Percentiles rank a stretch among this genome's conserved stretches.
Conservation (phyloP, 2,329 filamentous ascomycete genomes). For the Emmonsiellopsis sp. region DNA sequence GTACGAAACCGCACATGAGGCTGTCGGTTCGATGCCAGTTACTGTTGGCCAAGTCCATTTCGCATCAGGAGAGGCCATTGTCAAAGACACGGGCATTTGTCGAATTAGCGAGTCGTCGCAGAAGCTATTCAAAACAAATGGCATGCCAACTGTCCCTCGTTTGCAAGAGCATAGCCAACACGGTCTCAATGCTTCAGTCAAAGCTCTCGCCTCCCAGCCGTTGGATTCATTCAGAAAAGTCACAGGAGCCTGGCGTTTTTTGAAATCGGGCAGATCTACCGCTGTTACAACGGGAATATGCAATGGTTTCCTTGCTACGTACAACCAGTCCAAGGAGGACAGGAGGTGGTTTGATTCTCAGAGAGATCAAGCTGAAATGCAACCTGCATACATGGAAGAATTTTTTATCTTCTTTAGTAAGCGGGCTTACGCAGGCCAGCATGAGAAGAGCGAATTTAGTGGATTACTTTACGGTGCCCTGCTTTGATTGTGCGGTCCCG, state of each 20-base stretch:
- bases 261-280: background rate
- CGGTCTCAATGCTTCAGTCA: background rate
- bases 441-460: background rate
- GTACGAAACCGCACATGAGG: background rate
- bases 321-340: background rate
- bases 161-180: background rate
- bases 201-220: background rate
- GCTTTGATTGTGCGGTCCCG: background rate
- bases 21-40: slow-evolving; percentile 1
- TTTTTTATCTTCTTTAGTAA: background rate
- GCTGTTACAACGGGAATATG: background rate
- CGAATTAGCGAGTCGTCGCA: slow-evolving; percentile 1
- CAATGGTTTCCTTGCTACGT: background rate
- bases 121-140: background rate
- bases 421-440: background rate
- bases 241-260: background rate
- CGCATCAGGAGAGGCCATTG: background rate
- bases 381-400: background rate
- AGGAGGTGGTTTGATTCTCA: background rate
- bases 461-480: background rate
- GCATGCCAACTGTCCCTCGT: background rate
- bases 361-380: background rate
- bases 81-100: background rate
- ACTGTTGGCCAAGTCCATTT: background rate
- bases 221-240: background rate